phyloP scores from a whole-genome alignment of 1,139 yeast species.

The Kodamaea plutei region DNA sequence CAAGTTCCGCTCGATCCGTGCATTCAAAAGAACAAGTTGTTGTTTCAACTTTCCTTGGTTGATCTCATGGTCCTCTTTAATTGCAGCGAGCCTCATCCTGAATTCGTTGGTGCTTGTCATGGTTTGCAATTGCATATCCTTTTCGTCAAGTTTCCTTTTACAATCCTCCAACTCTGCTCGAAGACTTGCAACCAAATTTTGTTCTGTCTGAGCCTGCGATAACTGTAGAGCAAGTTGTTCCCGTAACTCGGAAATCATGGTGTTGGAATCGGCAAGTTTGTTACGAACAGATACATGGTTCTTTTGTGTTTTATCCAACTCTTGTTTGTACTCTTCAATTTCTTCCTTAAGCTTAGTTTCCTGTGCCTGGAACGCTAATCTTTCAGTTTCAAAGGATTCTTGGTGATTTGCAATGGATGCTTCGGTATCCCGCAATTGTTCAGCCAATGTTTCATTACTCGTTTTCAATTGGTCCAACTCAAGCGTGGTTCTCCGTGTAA shows the following conservation, averaged over 20 bases:
- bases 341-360: background rate
- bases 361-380: background rate
- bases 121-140: slow-evolving; percentile 3
- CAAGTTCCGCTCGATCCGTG: slow-evolving; percentile 8
- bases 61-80: slow-evolving; percentile 12
- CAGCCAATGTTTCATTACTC: slow-evolving; percentile 1
- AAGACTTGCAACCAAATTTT: background rate
- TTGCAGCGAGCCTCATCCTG: slow-evolving; percentile 5
- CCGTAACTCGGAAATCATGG: background rate
- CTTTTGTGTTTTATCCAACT: background rate
- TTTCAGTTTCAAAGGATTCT: too few species aligned
- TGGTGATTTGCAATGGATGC: background rate
- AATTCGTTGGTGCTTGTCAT: slow-evolving; percentile 4
- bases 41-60: slow-evolving; percentile 9
- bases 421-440: background rate
- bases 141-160: slow-evolving; percentile 4
- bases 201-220: too few species aligned
- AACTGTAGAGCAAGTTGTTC: slow-evolving; percentile 1
- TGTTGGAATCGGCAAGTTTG: slow-evolving; percentile 2
- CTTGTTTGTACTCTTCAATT: background rate
- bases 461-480: background rate
- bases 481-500: background rate
- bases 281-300: background rate
- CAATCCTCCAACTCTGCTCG: slow-evolving; percentile 5
- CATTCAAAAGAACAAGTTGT: slow-evolving; percentile 10